Percentiles rank a stretch among this genome's conserved stretches.
Evolutionary conservation across 805 yeast species (phyloP).

Genomic region (Isabelozyma pseudorhagii): DNA sequence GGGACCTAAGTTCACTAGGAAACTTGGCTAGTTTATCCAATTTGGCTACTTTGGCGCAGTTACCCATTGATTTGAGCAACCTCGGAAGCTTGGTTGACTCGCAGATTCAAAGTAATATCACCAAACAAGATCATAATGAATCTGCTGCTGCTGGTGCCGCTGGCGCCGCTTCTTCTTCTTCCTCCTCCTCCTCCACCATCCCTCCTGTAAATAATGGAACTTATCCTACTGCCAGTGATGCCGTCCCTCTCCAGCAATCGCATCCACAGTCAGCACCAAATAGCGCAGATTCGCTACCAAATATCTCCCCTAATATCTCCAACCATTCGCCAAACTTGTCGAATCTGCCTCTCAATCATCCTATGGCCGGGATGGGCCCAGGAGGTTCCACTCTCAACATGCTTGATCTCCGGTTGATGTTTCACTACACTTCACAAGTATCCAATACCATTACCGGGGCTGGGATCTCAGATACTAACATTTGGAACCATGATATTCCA

Average conservation of each 20-base stretch:
- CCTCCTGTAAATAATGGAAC: no score
- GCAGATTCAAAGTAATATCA: slow-evolving; percentile 8
- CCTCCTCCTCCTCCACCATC: not conserved
- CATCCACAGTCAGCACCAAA: slow-evolving; percentile 2
- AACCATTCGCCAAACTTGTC: slow-evolving; percentile 6
- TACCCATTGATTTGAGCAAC: slow-evolving; percentile 37
- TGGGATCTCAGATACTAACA: slow-evolving; percentile 79
- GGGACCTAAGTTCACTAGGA: slow-evolving; percentile 33
- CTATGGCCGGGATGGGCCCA: slow-evolving; percentile 6
- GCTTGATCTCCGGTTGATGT: slow-evolving; percentile 77
- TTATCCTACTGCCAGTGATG: slow-evolving; percentile 1
- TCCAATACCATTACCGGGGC: slow-evolving; percentile 87
- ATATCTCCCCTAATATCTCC: slow-evolving; percentile 17
- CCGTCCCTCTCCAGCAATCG: not conserved
- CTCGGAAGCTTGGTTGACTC: slow-evolving; percentile 28
- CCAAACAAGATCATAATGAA: no score
- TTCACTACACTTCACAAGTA: slow-evolving; percentile 82
- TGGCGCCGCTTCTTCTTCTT: slow-evolving; percentile 8
- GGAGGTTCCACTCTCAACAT: slow-evolving; percentile 46
- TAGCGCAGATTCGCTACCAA: slow-evolving; percentile 9
- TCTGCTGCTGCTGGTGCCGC: not conserved
- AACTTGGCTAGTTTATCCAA: slow-evolving; percentile 37
- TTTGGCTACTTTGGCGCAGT: slow-evolving; percentile 41
- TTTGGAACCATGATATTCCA: slow-evolving; percentile 89
- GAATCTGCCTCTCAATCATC: slow-evolving; percentile 8